Percentiles rank a stretch among this genome's conserved stretches.
Conservation (phyloP, 768 basidiomycete species). For the Pleurotus tuber-regium region DNA sequence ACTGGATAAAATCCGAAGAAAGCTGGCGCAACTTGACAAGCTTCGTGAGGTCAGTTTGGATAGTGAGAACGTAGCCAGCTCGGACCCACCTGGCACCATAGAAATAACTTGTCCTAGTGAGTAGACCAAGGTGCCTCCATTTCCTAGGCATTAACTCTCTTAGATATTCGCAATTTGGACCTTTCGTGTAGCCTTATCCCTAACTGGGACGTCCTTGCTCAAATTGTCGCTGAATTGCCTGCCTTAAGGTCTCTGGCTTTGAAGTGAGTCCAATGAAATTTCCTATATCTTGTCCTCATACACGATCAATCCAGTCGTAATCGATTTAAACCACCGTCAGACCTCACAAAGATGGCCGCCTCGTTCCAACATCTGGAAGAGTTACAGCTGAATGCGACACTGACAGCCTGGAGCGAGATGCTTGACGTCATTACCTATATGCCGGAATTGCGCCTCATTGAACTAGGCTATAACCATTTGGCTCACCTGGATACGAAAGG, state of each 20-base stretch:
- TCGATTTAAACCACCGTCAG: slow-evolving; percentile 48
- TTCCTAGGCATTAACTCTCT: slow-evolving; percentile 10
- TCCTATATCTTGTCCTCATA: slow-evolving; percentile 16
- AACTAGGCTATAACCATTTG: slow-evolving; percentile 72
- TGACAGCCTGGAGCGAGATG: slow-evolving; percentile 72
- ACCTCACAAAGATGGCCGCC: slow-evolving; percentile 25
- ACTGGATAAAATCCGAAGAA: slow-evolving; percentile 73
- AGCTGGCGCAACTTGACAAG: slow-evolving; percentile 61
- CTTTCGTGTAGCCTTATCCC: slow-evolving; percentile 74
- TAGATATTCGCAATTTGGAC: slow-evolving; percentile 80
- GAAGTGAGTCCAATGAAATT: slow-evolving; percentile 55
- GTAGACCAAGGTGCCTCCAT: slow-evolving; percentile 22
- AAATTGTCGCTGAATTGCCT: slow-evolving; percentile 61
- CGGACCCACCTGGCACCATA: slow-evolving; percentile 51
- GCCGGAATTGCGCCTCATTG: slow-evolving; percentile 52
- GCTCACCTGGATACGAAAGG: slow-evolving; percentile 24
- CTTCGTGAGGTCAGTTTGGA: slow-evolving; percentile 84
- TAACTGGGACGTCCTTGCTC: slow-evolving; percentile 66
- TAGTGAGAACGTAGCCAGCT: slow-evolving; percentile 52
- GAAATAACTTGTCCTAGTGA: slow-evolving; percentile 64
- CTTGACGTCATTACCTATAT: slow-evolving; percentile 46
- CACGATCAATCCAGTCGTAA: slow-evolving; percentile 52
- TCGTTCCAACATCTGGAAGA: slow-evolving; percentile 58
- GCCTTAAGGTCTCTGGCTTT: slow-evolving; percentile 63
- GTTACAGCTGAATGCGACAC: slow-evolving; percentile 71